Percentiles rank a stretch among this genome's conserved stretches.
phyloP scores from a whole-genome alignment of 208 protist species.

The Trypanosomatidae sp. region DNA sequence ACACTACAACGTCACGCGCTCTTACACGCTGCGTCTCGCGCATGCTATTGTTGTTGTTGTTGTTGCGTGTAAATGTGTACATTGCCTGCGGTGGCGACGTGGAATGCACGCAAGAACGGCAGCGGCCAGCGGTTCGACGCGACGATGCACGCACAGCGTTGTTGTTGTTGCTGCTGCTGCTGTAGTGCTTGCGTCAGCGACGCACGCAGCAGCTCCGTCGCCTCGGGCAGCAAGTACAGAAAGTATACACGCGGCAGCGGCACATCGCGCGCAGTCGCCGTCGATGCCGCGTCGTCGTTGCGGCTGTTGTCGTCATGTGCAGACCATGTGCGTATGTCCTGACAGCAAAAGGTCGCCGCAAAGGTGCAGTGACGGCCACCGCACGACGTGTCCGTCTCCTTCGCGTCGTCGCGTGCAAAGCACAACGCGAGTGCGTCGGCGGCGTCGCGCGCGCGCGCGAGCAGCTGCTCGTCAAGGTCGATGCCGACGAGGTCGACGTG shows the following conservation, averaged over 20 bases:
- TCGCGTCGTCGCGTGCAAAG: slow-evolving; percentile 5
- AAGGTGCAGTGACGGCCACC: too few relatives aligned
- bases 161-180: slow-evolving; percentile 3
- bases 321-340: too few relatives aligned
- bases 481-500: slow-evolving; percentile 15
- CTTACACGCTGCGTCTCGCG: too few relatives aligned
- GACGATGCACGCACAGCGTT: slow-evolving; percentile 23
- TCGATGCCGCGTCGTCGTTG: too few relatives aligned
- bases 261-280: too few relatives aligned
- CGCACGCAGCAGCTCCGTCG: slow-evolving; percentile 23
- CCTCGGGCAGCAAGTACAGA: slow-evolving; percentile 62
- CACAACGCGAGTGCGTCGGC: background rate
- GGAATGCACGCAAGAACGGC: background rate
- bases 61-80: too few relatives aligned
- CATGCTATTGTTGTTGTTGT: too few relatives aligned
- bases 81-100: background rate
- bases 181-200: slow-evolving; percentile 15
- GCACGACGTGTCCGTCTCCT: slow-evolving; percentile 11
- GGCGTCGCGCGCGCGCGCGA: slow-evolving; percentile 5
- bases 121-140: slow-evolving; percentile 60
- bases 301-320: too few relatives aligned
- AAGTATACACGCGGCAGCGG: too few relatives aligned
- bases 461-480: slow-evolving; percentile 49
- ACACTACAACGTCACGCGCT: too few relatives aligned
- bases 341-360: background rate